Conservation (phyloP, 306 rosid genomes). For the Fragaria nilgerrensis region DNA sequence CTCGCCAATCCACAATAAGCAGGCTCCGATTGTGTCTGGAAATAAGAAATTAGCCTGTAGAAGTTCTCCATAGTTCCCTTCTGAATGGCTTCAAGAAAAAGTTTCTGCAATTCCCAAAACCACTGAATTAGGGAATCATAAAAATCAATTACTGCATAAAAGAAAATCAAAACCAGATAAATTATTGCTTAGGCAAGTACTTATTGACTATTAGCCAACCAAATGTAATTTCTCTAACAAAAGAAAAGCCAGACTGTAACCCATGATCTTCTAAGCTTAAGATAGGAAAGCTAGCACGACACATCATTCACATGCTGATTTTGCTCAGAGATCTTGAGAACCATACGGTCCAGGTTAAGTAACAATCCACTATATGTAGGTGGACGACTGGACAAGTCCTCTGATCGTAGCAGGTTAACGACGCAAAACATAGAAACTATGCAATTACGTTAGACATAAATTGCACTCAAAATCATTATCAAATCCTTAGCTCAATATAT, state of each 20-base stretch:
- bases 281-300: not conserved
- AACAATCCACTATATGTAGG: not conserved
- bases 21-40: slow-evolving; percentile 91
- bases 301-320: not conserved
- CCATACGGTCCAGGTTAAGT: not conserved
- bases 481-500: not conserved
- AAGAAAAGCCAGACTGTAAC: not conserved
- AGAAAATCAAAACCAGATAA: not conserved
- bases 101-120: slow-evolving; percentile 50
- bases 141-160: not conserved
- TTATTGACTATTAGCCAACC: not conserved
- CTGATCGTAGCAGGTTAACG: not conserved
- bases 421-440: not conserved
- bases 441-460: not conserved
- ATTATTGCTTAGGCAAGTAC: no score
- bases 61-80: slow-evolving; percentile 89
- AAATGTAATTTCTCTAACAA: not conserved
- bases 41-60: slow-evolving; percentile 67
- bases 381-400: not conserved
- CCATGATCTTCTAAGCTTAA: not conserved
- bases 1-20: slow-evolving; percentile 94
- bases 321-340: not conserved
- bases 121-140: not conserved
- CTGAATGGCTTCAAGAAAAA: slow-evolving; percentile 69
- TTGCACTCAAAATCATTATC: not conserved